Evolutionary conservation across 2,329 filamentous ascomycete species (phyloP).

Genomic region (Podosphaera fusca): DNA sequence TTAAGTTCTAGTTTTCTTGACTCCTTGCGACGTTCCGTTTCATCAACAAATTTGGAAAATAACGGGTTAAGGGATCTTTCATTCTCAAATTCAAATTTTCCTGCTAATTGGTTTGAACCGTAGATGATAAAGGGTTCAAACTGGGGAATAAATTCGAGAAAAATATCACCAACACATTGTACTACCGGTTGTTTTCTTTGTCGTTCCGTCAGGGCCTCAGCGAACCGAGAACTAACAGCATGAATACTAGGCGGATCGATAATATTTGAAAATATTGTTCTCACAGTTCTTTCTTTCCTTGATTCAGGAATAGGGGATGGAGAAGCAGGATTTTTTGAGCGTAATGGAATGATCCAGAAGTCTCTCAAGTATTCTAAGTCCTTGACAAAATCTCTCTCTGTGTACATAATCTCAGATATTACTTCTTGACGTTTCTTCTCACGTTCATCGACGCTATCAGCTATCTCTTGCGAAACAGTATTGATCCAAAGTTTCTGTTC

Average conservation of each 20-base stretch:
- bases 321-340: slow-evolving; percentile 37
- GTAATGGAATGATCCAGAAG: slow-evolving; percentile 91
- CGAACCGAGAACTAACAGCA: slow-evolving; percentile 70
- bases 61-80: slow-evolving; percentile 68
- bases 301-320: slow-evolving; percentile 74
- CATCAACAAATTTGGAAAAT: slow-evolving; percentile 83
- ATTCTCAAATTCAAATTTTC: slow-evolving; percentile 94
- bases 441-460: slow-evolving; percentile 66
- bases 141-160: slow-evolving; percentile 71
- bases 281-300: slow-evolving; percentile 71
- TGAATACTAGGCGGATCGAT: slow-evolving; percentile 66
- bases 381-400: slow-evolving; percentile 95
- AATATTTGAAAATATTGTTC: slow-evolving; percentile 88
- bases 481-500: slow-evolving; percentile 99
- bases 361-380: slow-evolving; percentile 92
- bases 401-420: slow-evolving; percentile 97
- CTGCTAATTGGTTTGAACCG: slow-evolving; percentile 84
- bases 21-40: slow-evolving; percentile 87
- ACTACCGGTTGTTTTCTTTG: slow-evolving; percentile 85
- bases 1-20: slow-evolving; percentile 92
- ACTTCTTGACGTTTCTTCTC: slow-evolving; percentile 98
- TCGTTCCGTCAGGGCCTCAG: slow-evolving; percentile 64
- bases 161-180: slow-evolving; percentile 76
- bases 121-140: slow-evolving; percentile 96
- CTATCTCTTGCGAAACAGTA: slow-evolving; percentile 84